Base-by-base conservation (phyloP, 2,329 filamentous ascomycete genomes). In the Pyrenophora teres region DNA sequence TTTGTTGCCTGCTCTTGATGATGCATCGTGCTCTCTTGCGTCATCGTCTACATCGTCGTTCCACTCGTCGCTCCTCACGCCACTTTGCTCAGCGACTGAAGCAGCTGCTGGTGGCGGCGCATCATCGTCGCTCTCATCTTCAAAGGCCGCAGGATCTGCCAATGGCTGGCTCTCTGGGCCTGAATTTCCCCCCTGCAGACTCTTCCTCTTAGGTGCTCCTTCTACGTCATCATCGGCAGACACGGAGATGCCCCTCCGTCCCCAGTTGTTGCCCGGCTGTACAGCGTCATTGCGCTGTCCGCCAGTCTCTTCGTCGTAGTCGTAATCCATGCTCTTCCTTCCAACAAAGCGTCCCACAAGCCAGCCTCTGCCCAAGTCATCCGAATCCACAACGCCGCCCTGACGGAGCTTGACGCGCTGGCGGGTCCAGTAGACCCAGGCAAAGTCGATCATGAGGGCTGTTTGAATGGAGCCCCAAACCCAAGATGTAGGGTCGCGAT, bases 351-450 rank as follows among this genome's bases (percentile, higher is more conserved):
- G 84, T 59, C 84, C 84, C 8, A 97, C 83, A 23, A 97, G 79
- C 87, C 92, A 97, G 57, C 92, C 90, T 49, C 90, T 87, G 58
- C 87, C 83, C 69, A 96, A 80, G 70, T 97, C 93, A 60, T 97
- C 92, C 3, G 88, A 87, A 69, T 97, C 93, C 12, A 97, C 90
- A 15, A 97, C 81, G 6, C 91, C 90, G 38, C 93, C 93, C 60
- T 85, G 87, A 56, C 93, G 84, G 13, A 97, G 86, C 86, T 97
- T 97, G 68, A 97, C 92, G 50, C 92, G 85, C 78, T 97, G 93
- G 58, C 93, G 84, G 9, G 88, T 89, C 78, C 90, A 97, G 80
- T 97, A 97, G 1, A 97, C 92, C 92, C 92, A 97, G 31, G 91
- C 92, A 71, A 97, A 97, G 75, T 97, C 93, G 63, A 92, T 72